Evolutionary conservation across 805 yeast species (phyloP), one percentile per base, ranked within the genome.

Genomic region (Novakomyces olei): DNA sequence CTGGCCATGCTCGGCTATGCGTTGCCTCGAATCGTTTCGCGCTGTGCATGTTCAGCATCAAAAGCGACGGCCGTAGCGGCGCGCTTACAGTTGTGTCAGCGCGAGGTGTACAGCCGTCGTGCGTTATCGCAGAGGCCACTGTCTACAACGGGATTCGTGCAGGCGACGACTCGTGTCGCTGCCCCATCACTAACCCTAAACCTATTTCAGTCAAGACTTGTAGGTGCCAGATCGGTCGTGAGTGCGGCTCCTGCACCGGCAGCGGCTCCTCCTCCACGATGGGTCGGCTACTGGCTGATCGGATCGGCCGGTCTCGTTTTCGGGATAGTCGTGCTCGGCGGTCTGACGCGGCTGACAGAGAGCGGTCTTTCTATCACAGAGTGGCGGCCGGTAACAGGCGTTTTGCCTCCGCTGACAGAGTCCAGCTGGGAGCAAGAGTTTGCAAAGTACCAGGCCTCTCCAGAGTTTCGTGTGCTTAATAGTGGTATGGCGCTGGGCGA

Each of bases 301-400:
- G 85, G 88, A 16, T 72, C 91, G 1, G 76, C 95, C 1, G 74
- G 76, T 1, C 57, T 88, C 10, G 93, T 88, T 1, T 88, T 88
- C 52, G 94, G 92, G 23, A 88, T 88, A 39, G 96, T 88, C 10
- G 72, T 88, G n/a, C 60, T 88, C 4, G 99, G 98, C 29, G 99
- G 99, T 1, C 61, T 88, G 29, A 88, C 98, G 0, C 66, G 99
- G 45, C 61, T 88, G 29, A 88, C 98, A 0, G 99, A 88, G 48
- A 78, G 93, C 0, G 99, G 98, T 0, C 60, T 88, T 29, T 76
- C 92, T 30, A 88, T 88, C 50, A 88, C 96, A 1, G 98, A 88
- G 49, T 88, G 99, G 99, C 79, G 72, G 50, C 99, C 99, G 1
- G 81, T 88, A 18, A 80, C 98, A 0, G 99, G 99, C 30, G 58